phyloP scores from a whole-genome alignment of 2,329 filamentous ascomycete genomes.

The Coniochaeta sp. region DNA sequence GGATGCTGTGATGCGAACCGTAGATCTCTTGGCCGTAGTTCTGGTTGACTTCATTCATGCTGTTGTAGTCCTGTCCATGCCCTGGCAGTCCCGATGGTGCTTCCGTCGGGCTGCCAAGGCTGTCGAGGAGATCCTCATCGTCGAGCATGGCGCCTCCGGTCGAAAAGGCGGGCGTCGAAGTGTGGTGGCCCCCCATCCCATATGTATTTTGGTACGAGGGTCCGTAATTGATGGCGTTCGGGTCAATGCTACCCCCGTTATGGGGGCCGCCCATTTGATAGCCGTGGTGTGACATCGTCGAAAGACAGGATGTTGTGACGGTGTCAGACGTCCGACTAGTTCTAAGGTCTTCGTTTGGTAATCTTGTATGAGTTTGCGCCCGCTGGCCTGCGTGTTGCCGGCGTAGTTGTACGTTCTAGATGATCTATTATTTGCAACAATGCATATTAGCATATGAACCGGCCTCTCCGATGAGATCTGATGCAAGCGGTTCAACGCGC shows the following conservation, averaged over 20 bases:
- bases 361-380: neutral
- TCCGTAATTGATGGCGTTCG: conserved; percentile 67
- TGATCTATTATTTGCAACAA: neutral
- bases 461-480: neutral
- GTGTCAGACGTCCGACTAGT: neutral
- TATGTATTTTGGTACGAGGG: conserved; percentile 57
- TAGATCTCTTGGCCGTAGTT: conserved; percentile 48
- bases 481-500: neutral
- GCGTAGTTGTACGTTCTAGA: neutral
- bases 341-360: neutral
- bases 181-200: conserved; percentile 38
- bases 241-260: conserved; percentile 62
- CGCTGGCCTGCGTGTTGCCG: neutral
- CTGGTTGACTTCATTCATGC: conserved; percentile 49
- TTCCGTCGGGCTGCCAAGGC: conserved; percentile 48
- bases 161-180: conserved; percentile 64
- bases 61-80: conserved; percentile 38
- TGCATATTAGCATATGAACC: neutral
- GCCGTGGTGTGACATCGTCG: conserved; percentile 45
- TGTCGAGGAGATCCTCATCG: conserved; percentile 83
- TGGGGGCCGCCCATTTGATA: conserved; percentile 50
- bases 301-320: neutral
- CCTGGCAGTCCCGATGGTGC: conserved; percentile 41
- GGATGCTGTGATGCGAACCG: conserved; percentile 41
- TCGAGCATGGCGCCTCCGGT: conserved; percentile 71